Conservation (phyloP, 306 rosid species). For the Lotus japonicus region DNA sequence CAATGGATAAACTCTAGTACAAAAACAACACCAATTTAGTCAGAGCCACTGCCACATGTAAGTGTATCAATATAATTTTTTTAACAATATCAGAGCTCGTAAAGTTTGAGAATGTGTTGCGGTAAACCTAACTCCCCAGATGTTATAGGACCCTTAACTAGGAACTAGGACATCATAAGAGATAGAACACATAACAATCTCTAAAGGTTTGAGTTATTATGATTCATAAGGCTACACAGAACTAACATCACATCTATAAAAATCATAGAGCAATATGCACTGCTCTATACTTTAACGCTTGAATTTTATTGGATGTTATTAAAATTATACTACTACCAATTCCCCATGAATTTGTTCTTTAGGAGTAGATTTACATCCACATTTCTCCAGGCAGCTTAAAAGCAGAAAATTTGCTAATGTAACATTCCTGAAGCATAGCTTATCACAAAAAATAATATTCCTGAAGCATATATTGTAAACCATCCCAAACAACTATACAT, state of each 20-base stretch:
- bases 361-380: not conserved
- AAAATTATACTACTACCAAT: too few species aligned
- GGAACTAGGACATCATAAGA: not conserved
- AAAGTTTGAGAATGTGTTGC: not conserved
- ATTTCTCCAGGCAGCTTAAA: conserved; percentile 2
- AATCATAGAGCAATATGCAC: not conserved
- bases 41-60: not conserved
- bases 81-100: not conserved
- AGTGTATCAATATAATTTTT: not conserved
- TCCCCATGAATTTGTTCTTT: too few species aligned
- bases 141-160: not conserved
- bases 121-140: not conserved
- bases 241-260: not conserved
- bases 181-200: not conserved
- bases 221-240: not conserved
- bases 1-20: not conserved
- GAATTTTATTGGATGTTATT: too few species aligned
- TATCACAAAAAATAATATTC: too few species aligned
- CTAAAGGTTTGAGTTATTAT: not conserved
- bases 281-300: not conserved
- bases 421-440: conserved; percentile 6
- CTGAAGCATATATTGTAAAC: not conserved
- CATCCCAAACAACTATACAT: not conserved
- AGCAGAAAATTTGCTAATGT: not conserved
- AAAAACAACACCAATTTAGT: not conserved